Base-by-base conservation (phyloP, 306 rosid species). In the Corylus heterophylla region DNA sequence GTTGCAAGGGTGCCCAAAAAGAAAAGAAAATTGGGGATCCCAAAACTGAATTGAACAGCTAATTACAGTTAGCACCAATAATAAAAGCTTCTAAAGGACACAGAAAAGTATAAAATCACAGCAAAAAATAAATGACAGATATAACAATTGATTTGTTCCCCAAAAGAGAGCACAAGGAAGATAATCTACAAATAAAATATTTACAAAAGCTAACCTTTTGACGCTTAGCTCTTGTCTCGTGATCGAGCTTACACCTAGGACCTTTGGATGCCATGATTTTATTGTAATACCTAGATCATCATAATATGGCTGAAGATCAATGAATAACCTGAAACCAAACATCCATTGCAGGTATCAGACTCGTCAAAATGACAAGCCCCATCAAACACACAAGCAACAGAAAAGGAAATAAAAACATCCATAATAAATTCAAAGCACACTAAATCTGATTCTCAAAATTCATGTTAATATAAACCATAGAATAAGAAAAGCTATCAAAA, bases 191-290 rank as follows among this genome's bases (percentile, higher is more conserved):
- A 17, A 45, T 4, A 45, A 6, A 70, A 50, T 12, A 56, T 78
- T 12, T 20, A 64, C 39, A 73, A 80, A 73, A 80, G 76, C 89
- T 49, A 81, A 91, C 98, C 98, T 91, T 92, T 77, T 88, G 98
- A 74, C 98, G 92, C 85, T 90, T 92, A 58, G 90, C 90, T 85
- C 85, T 89, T 64, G 88, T 11, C 79, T 95, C 98, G 16, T 91
- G 97, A 76, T 95, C 98, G 73, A 89, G 80, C 88, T 84, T 92
- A 42, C 90, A 87, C 94, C 96, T 88, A 55, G 86, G 97, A 83
- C 94, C 98, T 88, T 90, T 95, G 71, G 98, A 95, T 68, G 98
- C 94, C 98, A 95, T 92, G 73, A 69, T 58, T 58, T 54, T 20
- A 14, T 67, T 69, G 29, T 35, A 56, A 44, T 79, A 51, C 18